Percentiles rank a stretch among this genome's conserved stretches.
phyloP scores from a whole-genome alignment of 164 flowering plant species.

The Hamamelis virginiana region DNA sequence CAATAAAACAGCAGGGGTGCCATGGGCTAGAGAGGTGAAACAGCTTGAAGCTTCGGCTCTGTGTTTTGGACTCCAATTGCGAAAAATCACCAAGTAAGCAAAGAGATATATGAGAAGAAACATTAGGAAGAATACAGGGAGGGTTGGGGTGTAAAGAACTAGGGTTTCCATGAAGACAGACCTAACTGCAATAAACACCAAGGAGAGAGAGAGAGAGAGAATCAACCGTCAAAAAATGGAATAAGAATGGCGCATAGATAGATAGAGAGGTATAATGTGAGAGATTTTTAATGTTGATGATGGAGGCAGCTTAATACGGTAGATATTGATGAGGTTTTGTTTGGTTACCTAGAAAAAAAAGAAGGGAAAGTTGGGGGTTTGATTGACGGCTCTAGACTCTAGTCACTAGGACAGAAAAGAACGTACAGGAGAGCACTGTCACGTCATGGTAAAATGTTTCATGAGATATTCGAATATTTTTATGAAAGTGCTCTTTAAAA shows the following conservation, averaged over 20 bases:
- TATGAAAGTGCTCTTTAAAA: background rate
- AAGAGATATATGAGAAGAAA: conserved; percentile 34
- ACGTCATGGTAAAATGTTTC: background rate
- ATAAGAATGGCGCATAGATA: background rate
- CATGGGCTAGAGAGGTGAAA: conserved; percentile 51
- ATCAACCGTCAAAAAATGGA: background rate
- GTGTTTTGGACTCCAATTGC: conserved; percentile 40
- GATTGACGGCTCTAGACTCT: background rate
- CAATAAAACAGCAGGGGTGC: conserved; percentile 44
- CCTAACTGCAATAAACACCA: background rate
- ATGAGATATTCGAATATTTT: background rate
- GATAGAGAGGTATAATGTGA: background rate
- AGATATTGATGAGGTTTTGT: too few relatives aligned
- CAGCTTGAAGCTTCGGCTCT: conserved; percentile 50
- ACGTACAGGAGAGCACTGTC: too few relatives aligned
- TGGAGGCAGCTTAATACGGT: too few relatives aligned
- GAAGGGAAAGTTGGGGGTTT: background rate
- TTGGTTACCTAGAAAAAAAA: too few relatives aligned
- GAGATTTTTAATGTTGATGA: background rate
- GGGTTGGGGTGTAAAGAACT: conserved; percentile 1
- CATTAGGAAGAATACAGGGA: conserved; percentile 24
- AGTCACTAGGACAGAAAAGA: too few relatives aligned
- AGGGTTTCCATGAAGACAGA: conserved; percentile 26
- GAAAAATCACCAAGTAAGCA: conserved; percentile 37
- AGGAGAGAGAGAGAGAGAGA: background rate